Evolutionary conservation across 352 stramenopile genomes (phyloP).

Genomic region (Globisporangium abappressorium): DNA sequence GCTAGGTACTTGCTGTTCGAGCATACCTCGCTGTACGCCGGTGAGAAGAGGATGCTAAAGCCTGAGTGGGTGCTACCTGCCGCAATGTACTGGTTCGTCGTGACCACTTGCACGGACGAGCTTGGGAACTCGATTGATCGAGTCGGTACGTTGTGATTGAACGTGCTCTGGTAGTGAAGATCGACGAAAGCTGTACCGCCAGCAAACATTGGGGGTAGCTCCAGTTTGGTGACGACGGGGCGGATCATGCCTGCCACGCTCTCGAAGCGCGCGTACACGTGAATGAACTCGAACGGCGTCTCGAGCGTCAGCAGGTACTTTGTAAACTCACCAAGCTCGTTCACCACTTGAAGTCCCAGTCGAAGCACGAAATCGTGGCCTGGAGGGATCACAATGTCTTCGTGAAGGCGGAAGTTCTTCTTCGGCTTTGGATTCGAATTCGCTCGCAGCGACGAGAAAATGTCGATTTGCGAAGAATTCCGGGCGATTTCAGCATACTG

Average conservation of each 20-base stretch:
- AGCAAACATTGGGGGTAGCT: constrained; percentile 38
- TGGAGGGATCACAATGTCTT: constrained; percentile 29
- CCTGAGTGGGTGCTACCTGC: not conserved
- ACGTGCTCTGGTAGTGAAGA: constrained; percentile 43
- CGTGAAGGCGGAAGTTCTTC: constrained; percentile 4
- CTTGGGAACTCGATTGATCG: constrained; percentile 11
- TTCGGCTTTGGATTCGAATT: not conserved
- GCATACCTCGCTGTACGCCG: constrained; percentile 27
- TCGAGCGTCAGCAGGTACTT: constrained; percentile 34
- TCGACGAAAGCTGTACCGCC: constrained; percentile 27
- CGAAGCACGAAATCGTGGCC: constrained; percentile 26
- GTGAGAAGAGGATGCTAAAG: constrained; percentile 30
- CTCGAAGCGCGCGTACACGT: constrained; percentile 30
- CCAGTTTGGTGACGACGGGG: constrained; percentile 24
- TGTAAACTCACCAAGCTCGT: constrained; percentile 24
- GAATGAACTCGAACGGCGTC: constrained; percentile 35
- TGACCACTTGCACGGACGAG: constrained; percentile 8
- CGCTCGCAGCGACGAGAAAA: not conserved
- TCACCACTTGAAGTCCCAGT: constrained; percentile 25
- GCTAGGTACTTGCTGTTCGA: constrained; percentile 25
- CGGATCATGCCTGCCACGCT: constrained; percentile 33
- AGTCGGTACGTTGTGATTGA: constrained; percentile 29
- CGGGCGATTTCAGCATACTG: constrained; percentile 2
- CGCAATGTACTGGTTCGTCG: constrained; percentile 1
- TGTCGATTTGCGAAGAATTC: not conserved